phyloP scores from a whole-genome alignment of 306 rosid species.

The Comarum palustre region DNA sequence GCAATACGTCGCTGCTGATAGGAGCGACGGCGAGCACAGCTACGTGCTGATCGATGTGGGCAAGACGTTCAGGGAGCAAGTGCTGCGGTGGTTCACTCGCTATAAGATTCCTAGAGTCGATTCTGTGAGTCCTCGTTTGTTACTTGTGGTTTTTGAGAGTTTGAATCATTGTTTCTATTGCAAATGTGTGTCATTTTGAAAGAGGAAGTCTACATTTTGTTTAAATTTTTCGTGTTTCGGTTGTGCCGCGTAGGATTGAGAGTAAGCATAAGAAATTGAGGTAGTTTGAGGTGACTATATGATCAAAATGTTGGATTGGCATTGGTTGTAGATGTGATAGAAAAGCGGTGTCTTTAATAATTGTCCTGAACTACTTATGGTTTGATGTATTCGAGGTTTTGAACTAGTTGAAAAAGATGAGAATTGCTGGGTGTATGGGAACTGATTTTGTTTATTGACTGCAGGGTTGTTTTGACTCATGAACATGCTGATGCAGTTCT shows the following conservation, averaged over 20 bases:
- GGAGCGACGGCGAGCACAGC: conserved; percentile 45
- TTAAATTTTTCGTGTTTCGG: too few relatives aligned
- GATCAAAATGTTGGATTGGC: background rate
- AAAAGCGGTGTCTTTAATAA: background rate
- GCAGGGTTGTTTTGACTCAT: conserved; percentile 97
- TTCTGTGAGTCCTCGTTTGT: conserved; percentile 55
- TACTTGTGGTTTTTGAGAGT: background rate
- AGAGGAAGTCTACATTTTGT: background rate
- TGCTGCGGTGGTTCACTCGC: conserved; percentile 82
- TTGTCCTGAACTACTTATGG: background rate
- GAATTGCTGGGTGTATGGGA: conserved; percentile 11
- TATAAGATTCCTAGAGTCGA: conserved; percentile 81
- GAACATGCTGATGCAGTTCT: conserved; percentile 99
- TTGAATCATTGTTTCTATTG: background rate
- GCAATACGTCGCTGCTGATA: conserved; percentile 85
- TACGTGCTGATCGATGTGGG: conserved; percentile 87
- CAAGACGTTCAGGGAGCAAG: conserved; percentile 90
- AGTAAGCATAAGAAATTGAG: background rate
- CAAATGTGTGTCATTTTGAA: background rate
- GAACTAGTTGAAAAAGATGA: conserved; percentile 4
- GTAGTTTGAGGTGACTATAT: background rate
- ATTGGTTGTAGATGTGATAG: background rate
- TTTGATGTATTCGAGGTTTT: conserved; percentile 4
- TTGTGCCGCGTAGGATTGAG: background rate
- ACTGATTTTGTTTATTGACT: conserved; percentile 25